phyloP scores from a whole-genome alignment of 2,329 filamentous ascomycete species.

The Canariomyces notabilis region DNA sequence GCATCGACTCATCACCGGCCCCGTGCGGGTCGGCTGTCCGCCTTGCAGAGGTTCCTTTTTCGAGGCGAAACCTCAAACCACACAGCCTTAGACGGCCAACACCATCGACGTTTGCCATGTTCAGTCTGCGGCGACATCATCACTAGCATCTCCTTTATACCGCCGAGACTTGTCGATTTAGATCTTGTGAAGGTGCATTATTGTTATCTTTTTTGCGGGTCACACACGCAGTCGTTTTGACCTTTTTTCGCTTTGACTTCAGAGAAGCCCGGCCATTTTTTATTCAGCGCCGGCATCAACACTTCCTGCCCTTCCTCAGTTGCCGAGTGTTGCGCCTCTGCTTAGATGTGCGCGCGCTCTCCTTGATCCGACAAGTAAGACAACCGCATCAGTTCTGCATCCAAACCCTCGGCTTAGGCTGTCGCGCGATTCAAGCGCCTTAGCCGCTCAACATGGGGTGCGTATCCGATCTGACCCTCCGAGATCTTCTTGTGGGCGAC shows the following conservation, averaged over 20 bases:
- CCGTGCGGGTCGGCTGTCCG: background rate
- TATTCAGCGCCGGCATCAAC: conserved; percentile 25
- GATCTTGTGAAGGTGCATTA: background rate
- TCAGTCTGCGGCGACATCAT: background rate
- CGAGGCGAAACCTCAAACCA: conserved; percentile 2
- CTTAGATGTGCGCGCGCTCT: background rate
- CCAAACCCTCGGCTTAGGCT: background rate
- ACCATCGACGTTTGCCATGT: background rate
- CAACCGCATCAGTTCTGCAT: background rate
- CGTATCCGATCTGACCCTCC: conserved; percentile 1
- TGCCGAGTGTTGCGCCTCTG: background rate
- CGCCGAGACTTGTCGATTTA: background rate
- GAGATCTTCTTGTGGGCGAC: conserved; percentile 1
- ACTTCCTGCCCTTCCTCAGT: background rate
- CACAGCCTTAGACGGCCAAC: background rate
- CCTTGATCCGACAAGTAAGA: background rate
- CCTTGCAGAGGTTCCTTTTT: background rate
- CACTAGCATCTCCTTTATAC: background rate
- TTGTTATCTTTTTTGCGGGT: background rate
- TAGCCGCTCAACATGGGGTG: conserved; percentile 29
- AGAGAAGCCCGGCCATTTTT: conserved; percentile 27
- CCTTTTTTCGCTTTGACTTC: conserved; percentile 3
- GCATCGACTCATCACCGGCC: too few relatives aligned
- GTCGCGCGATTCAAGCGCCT: conserved; percentile 8
- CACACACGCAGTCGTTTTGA: background rate